These are phyloP conservation scores for Apocynum venetum DNA, from an alignment of 257 asterid species.

Conservation along the genomic window DNA sequence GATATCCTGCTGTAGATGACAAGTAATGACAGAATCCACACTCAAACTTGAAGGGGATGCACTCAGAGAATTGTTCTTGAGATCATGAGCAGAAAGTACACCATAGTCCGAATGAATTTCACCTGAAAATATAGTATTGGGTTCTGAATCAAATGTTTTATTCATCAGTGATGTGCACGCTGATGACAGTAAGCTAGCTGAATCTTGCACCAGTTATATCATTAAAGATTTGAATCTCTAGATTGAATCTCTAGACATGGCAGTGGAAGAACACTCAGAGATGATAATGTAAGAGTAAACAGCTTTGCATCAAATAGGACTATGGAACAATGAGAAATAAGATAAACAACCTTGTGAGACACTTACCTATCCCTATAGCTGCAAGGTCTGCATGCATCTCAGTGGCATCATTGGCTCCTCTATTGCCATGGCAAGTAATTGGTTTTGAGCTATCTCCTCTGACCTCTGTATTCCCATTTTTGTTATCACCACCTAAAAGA, in stretches of 20 bases:
- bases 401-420: background rate
- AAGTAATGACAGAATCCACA: conserved; percentile 19
- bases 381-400: background rate
- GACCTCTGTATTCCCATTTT: background rate
- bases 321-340: background rate
- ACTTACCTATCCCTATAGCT: background rate
- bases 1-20: conserved; percentile 19
- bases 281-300: background rate
- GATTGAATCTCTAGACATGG: background rate
- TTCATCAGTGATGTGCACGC: background rate
- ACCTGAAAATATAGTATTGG: conserved; percentile 7
- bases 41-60: conserved; percentile 11
- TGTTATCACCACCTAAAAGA: conserved; percentile 14
- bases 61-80: conserved; percentile 23
- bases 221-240: background rate
- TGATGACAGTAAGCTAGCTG: background rate
- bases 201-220: background rate
- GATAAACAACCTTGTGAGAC: background rate
- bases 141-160: background rate
- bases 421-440: background rate
- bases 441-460: conserved; percentile 7
- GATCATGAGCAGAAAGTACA: conserved; percentile 21
- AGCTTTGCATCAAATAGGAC: background rate
- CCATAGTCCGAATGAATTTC: background rate
- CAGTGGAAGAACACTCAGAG: background rate